phyloP scores from a whole-genome alignment of 257 asterid genomes.

The Lantana camara region DNA sequence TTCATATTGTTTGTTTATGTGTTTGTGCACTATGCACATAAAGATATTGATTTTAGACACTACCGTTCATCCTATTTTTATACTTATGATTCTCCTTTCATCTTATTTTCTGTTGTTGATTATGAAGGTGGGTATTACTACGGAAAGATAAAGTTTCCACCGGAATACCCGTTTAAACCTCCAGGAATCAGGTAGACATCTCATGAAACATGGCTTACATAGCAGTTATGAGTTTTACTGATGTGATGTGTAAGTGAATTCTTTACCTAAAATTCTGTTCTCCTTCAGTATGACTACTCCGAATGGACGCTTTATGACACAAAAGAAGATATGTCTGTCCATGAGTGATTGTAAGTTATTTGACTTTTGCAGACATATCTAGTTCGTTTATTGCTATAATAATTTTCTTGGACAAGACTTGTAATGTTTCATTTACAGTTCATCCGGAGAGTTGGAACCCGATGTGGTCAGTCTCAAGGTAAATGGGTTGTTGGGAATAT shows the following conservation, averaged over 20 bases:
- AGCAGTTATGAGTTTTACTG: constrained; percentile 12
- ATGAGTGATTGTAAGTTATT: constrained; percentile 81
- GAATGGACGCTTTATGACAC: constrained; percentile 92
- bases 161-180: constrained; percentile 95
- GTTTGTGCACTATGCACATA: constrained; percentile 21
- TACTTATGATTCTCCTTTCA: constrained; percentile 21
- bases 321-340: constrained; percentile 89
- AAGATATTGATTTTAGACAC: constrained; percentile 15
- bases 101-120: constrained; percentile 20
- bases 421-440: constrained; percentile 41
- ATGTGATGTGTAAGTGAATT: constrained; percentile 1
- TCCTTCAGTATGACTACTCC: constrained; percentile 75
- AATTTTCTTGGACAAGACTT: constrained; percentile 18
- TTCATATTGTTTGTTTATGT: constrained; percentile 11
- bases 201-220: background rate
- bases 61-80: constrained; percentile 2
- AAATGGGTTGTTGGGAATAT: constrained; percentile 22
- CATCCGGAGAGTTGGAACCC: constrained; percentile 78
- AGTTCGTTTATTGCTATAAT: constrained; percentile 13
- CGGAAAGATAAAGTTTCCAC: constrained; percentile 95
- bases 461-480: constrained; percentile 77
- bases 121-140: constrained; percentile 87
- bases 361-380: constrained; percentile 8
- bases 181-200: constrained; percentile 79
- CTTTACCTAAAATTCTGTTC: constrained; percentile 20